phyloP scores from a whole-genome alignment of 768 basidiomycete species.

The Xerocomellus amylosporus region DNA sequence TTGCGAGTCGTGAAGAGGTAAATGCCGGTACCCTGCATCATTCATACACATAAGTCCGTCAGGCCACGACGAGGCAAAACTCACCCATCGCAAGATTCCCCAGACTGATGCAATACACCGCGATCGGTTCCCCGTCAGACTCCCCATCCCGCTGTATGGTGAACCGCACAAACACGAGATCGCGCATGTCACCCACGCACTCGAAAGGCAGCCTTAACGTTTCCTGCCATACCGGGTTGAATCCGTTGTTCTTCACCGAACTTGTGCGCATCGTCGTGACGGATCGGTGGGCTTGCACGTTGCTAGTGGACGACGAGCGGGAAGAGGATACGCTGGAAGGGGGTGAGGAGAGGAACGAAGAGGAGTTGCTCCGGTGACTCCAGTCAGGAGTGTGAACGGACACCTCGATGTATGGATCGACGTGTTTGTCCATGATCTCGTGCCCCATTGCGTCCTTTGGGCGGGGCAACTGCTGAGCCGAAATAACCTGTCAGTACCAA shows the following conservation, averaged over 20 bases:
- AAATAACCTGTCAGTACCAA: slow-evolving; percentile 54
- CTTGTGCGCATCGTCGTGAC: slow-evolving; percentile 56
- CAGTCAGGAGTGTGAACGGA: slow-evolving; percentile 76
- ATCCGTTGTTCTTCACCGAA: slow-evolving; percentile 80
- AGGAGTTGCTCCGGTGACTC: slow-evolving; percentile 34
- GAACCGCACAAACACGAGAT: slow-evolving; percentile 82
- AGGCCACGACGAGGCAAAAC: slow-evolving; percentile 18
- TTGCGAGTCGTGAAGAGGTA: slow-evolving; percentile 86
- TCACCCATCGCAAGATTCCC: slow-evolving; percentile 71
- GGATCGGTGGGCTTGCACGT: slow-evolving; percentile 37
- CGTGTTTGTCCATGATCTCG: slow-evolving; percentile 57
- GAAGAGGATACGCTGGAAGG: slow-evolving; percentile 2
- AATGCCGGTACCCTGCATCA: slow-evolving; percentile 74
- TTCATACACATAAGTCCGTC: background rate
- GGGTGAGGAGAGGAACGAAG: slow-evolving; percentile 10
- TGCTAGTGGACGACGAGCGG: background rate
- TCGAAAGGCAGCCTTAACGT: slow-evolving; percentile 68
- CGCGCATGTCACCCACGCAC: slow-evolving; percentile 71
- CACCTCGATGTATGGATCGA: slow-evolving; percentile 81
- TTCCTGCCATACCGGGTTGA: slow-evolving; percentile 89
- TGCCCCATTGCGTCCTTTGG: slow-evolving; percentile 60
- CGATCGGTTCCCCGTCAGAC: slow-evolving; percentile 63
- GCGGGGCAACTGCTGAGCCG: slow-evolving; percentile 86
- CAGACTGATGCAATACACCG: slow-evolving; percentile 69
- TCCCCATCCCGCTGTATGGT: slow-evolving; percentile 65